Base-by-base conservation (phyloP, 768 basidiomycete genomes). In the Amylocystis lapponica region DNA sequence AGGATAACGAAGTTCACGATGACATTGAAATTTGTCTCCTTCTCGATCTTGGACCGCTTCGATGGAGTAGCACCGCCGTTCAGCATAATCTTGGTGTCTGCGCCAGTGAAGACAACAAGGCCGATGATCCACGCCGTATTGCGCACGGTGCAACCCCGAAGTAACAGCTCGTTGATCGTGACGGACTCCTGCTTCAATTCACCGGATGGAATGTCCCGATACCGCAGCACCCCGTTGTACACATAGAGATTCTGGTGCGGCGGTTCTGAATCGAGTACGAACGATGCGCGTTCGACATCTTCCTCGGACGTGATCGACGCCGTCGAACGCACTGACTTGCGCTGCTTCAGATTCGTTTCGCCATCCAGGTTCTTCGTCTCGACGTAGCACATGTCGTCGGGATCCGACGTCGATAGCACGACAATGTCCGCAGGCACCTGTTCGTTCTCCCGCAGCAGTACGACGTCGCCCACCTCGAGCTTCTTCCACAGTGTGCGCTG, bases 291-390 rank as follows among this genome's bases (percentile, higher is more conserved):
- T 54, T 94, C 90, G 41, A 95, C 61, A 59, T 97, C 95, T 53
- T 95, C 93, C 59, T 98, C 95, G 2, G 82, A 83, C 11, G 68
- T 60, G 50, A 96, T 85, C 30, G 69, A 64, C 17, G 83, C 72
- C 0, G 94, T 95, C 1, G 85, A 88, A 36, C 72, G 79, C 39
- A 92, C 62, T 6, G 87, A 76, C 58, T 73, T 79, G 17, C 95
- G 78, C 5, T 83, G 81, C 66, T 99, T 99, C 54, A 98, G 68
- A 61, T 98, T 98, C 35, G 95, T 97, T 67, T 98, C 95, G 2
- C 95, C 95, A 54, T 98, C 95, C 42, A 98, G 66, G 59, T 98
- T 97, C 75, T 98, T 98, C 34, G 95, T 98, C 71, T 98, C 95
- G 41, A 98, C 73, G 56, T 92, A 99, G 62, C 94, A 96, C 65